These are phyloP conservation scores for Bruguiera sexangula DNA, from an alignment of 345 rosid genomes.

Conservation along the genomic window DNA sequence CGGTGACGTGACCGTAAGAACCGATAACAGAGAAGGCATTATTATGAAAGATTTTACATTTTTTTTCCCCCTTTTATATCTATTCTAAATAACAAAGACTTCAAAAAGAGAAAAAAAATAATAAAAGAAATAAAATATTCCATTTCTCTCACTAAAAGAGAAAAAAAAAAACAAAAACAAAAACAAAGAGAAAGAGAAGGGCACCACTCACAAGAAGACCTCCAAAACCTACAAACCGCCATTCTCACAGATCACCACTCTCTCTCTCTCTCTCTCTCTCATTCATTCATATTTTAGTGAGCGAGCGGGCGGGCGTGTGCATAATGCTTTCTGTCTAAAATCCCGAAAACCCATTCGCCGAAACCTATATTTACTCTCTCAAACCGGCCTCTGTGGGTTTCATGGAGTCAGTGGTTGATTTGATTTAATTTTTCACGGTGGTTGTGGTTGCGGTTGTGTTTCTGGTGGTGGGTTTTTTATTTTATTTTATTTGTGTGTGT, in stretches of 20 bases:
- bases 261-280: neutral
- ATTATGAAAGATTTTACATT: too few species aligned
- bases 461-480: neutral
- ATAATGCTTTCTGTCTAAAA: neutral
- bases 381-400: neutral
- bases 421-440: neutral
- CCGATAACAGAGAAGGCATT: too few species aligned
- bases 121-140: too few species aligned
- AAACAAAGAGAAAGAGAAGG: too few species aligned
- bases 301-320: too few species aligned
- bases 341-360: slow-evolving; percentile 9
- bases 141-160: neutral
- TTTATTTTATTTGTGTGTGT: neutral
- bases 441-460: neutral
- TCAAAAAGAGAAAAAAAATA: too few species aligned
- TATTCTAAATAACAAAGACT: too few species aligned
- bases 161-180: neutral
- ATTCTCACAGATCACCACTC: slow-evolving; percentile 7
- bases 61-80: too few species aligned
- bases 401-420: neutral
- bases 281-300: neutral
- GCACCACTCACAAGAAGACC: neutral
- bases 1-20: too few species aligned
- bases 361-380: neutral
- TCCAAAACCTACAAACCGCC: slow-evolving; percentile 16